A percentile compares a stretch with the other conserved stretches of the same genome.
Evolutionary conservation across 2,329 filamentous ascomycete genomes (phyloP).

Genomic region (Fusarium sterilihyphosum): DNA sequence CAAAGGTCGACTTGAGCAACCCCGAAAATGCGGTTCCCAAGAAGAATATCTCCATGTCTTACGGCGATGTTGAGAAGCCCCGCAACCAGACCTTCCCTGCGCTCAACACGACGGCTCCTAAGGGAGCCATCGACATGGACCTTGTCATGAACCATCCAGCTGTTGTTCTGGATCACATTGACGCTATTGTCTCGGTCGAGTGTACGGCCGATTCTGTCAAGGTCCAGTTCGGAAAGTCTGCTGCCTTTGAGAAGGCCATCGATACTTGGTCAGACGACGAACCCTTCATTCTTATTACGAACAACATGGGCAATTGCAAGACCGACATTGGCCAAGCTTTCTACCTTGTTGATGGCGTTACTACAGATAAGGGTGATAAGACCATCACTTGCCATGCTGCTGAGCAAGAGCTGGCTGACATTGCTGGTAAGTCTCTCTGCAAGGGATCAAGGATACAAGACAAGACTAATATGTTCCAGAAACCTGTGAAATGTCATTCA

Average conservation of each 20-base stretch:
- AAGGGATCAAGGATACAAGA: accelerated
- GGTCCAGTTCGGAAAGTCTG: conserved; percentile 2
- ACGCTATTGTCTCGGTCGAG: not conserved
- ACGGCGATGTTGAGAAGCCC: conserved; percentile 1
- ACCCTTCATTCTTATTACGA: conserved; percentile 2
- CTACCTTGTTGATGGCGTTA: not conserved
- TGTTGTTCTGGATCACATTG: conserved; percentile 11
- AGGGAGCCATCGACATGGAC: conserved; percentile 3
- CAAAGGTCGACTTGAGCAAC: not conserved
- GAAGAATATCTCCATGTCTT: conserved; percentile 12
- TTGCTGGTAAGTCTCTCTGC: not conserved
- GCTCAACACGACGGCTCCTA: not conserved
- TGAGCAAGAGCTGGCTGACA: not conserved
- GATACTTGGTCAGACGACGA: not conserved
- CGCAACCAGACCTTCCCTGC: not conserved
- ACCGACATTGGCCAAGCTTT: conserved; percentile 1
- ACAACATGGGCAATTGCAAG: conserved; percentile 11
- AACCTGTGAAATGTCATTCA: conserved; percentile 20
- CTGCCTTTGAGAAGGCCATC: not conserved
- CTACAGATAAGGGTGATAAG: not conserved
- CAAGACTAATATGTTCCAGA: not conserved
- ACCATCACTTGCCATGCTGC: conserved; percentile 11
- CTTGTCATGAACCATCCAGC: conserved; percentile 17
- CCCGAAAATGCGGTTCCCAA: conserved; percentile 9
- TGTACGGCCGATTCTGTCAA: not conserved